Percentiles rank a stretch among this genome's conserved stretches.
Evolutionary conservation across 1,284 basidiomycete genomes (phyloP).

Genomic region (Tilletia walkeri): DNA sequence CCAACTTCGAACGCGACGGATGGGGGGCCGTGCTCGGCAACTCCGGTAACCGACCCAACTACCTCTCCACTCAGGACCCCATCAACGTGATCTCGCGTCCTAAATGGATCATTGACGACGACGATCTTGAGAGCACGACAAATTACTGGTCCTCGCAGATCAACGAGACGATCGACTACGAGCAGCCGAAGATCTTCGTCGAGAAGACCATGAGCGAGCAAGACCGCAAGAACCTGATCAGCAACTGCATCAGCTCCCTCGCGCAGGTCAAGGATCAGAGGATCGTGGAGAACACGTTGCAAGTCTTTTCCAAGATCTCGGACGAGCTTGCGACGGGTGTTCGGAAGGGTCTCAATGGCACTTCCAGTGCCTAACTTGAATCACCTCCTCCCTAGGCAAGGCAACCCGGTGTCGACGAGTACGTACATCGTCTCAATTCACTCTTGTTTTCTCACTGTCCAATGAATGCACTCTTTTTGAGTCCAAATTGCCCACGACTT

Average conservation of each 20-base stretch:
- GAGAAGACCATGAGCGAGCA: constrained; percentile 2
- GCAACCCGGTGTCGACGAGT: too few relatives aligned
- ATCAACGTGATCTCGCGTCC: background rate
- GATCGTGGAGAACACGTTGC: background rate
- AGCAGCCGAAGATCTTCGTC: constrained; percentile 6
- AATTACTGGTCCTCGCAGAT: constrained; percentile 1
- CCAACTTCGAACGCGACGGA: constrained; percentile 15
- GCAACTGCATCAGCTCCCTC: constrained; percentile 3
- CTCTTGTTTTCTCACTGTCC: too few relatives aligned
- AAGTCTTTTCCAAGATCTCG: constrained; percentile 14
- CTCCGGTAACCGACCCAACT: background rate
- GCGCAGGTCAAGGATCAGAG: background rate
- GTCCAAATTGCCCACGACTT: too few relatives aligned
- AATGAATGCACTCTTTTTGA: too few relatives aligned
- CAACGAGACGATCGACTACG: constrained; percentile 12
- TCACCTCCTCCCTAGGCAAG: too few relatives aligned
- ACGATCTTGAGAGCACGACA: background rate
- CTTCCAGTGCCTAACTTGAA: background rate
- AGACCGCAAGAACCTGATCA: constrained; percentile 4
- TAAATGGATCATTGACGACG: constrained; percentile 11
- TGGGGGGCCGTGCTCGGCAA: background rate
- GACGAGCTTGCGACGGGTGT: background rate
- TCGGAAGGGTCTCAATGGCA: background rate
- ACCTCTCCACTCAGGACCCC: background rate
- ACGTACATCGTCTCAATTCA: too few relatives aligned